Evolutionary conservation across 805 yeast genomes (phyloP).

Genomic region (Candida xyloterini): DNA sequence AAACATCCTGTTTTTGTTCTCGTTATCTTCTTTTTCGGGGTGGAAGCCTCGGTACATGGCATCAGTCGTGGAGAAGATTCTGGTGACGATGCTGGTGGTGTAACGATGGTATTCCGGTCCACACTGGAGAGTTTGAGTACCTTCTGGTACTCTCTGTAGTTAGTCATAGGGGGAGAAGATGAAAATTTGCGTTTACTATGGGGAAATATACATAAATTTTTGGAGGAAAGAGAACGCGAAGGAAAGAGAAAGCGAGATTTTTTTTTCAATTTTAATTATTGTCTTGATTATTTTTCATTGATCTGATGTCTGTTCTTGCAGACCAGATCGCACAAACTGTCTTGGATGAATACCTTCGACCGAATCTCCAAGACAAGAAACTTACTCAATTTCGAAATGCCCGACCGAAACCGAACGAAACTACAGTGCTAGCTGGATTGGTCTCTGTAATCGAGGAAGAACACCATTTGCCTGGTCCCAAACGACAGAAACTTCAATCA

Average conservation of each 20-base stretch:
- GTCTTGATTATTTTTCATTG: too few species aligned
- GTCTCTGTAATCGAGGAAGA: slow-evolving; percentile 40
- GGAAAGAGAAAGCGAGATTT: slow-evolving; percentile 4
- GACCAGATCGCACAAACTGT: slow-evolving; percentile 16
- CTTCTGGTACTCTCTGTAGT: slow-evolving; percentile 33
- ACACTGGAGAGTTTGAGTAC: slow-evolving; percentile 26
- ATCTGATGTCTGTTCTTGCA: slow-evolving; percentile 12
- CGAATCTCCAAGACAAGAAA: slow-evolving; percentile 9
- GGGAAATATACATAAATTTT: neutral
- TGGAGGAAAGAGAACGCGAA: slow-evolving; percentile 10
- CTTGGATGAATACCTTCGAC: slow-evolving; percentile 16
- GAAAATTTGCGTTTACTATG: slow-evolving; percentile 6
- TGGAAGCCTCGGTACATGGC: slow-evolving; percentile 7
- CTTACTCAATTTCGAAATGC: slow-evolving; percentile 18
- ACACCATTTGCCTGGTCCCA: neutral
- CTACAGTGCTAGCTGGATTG: slow-evolving; percentile 81
- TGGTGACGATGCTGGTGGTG: slow-evolving; percentile 23
- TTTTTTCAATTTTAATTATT: neutral
- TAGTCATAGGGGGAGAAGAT: slow-evolving; percentile 21
- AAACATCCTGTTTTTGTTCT: slow-evolving; percentile 39
- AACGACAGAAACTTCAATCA: slow-evolving; percentile 4
- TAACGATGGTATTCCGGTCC: slow-evolving; percentile 10
- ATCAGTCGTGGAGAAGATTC: slow-evolving; percentile 21
- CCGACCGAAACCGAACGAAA: slow-evolving; percentile 70
- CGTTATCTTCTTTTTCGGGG: slow-evolving; percentile 29